Evolutionary conservation across 2,329 filamentous ascomycete genomes (phyloP), one percentile per base, ranked within the genome.

Genomic region (Ophiostoma himal-ulmi): DNA sequence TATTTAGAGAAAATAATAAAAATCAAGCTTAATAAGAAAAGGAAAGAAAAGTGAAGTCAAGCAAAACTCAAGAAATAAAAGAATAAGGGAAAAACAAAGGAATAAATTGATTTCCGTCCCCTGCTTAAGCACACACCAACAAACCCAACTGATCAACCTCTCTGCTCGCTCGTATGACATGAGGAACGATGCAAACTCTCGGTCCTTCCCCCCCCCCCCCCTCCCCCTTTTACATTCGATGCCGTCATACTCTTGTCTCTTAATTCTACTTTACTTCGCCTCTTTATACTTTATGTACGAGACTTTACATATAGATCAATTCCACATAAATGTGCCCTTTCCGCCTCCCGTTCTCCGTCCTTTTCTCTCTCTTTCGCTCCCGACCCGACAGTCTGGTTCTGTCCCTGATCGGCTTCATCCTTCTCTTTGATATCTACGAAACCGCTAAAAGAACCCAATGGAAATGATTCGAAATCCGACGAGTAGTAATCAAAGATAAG

Each of bases 361-460:
- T 26, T 57, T 57, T 13, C 52, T 57, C 22, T 8, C 52, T 13
- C n/a, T 57, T 10, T 22, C 52, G 52, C 52, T 26, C 10, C 52
- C 30, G 52, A 57, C 52, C 52, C 52, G 52, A 57, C 52, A 57
- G 52, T 57, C 22, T 57, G 52, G 52, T 57, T 57, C 52, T 30
- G n/a, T 30, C 22, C 14, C 52, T 57, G 3, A 26, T 26, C n/a
- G 2, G 14, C 52, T 22, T 48, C 22, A 11, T 57, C 52, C 11
- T 57, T 57, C 22, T 57, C 8, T 13, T 57, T 8, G n/a, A 57
- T 26, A 13, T 44, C 39, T 11, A 22, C 22, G 41, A 44, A 6
- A 48, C 44, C 20, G 17, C 8, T 48, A 1, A 3, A 48, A 48
- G 11, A 48, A 8, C 44, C 17, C 7, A 48, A 13, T 26, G 22